These are phyloP conservation scores for Fomes fomentarius DNA, from an alignment of 1,284 basidiomycete species.

Conservation along the genomic window DNA sequence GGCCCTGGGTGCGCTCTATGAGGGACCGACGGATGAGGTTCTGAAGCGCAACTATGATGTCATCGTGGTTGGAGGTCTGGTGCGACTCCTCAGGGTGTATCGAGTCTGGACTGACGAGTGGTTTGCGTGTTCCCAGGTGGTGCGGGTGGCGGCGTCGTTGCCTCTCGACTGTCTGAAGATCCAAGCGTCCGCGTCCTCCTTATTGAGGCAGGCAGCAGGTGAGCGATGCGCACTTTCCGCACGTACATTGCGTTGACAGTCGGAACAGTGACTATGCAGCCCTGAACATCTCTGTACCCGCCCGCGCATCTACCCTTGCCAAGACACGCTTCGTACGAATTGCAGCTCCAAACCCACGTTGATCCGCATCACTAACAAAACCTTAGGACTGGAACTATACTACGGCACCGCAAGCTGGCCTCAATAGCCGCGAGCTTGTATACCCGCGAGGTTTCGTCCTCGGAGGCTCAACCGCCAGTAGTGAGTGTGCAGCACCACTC, in stretches of 20 bases:
- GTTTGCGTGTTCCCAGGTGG: conserved; percentile 33
- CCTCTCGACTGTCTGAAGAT: conserved; percentile 22
- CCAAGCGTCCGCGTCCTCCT: conserved; percentile 18
- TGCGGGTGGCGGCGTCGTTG: conserved; percentile 25
- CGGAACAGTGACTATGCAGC: conserved; percentile 2
- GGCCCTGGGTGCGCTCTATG: neutral
- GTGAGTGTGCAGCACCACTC: too few species aligned
- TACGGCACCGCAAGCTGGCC: too few species aligned
- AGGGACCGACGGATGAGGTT: neutral
- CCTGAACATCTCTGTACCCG: conserved; percentile 11
- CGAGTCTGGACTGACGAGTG: neutral
- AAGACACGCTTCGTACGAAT: neutral
- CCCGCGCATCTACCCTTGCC: neutral
- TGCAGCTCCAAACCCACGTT: neutral
- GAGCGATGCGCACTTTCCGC: neutral
- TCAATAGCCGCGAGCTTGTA: too few species aligned
- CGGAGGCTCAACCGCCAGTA: too few species aligned
- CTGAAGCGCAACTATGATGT: neutral
- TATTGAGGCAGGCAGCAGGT: conserved; percentile 25
- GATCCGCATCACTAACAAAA: neutral
- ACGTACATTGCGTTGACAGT: too few species aligned
- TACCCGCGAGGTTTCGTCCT: too few species aligned
- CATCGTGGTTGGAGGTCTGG: neutral
- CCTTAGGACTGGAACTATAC: too few species aligned
- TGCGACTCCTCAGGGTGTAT: neutral